These are phyloP conservation scores for Lippia alba DNA, from an alignment of 305 asterid genomes.

Conservation along the genomic window DNA sequence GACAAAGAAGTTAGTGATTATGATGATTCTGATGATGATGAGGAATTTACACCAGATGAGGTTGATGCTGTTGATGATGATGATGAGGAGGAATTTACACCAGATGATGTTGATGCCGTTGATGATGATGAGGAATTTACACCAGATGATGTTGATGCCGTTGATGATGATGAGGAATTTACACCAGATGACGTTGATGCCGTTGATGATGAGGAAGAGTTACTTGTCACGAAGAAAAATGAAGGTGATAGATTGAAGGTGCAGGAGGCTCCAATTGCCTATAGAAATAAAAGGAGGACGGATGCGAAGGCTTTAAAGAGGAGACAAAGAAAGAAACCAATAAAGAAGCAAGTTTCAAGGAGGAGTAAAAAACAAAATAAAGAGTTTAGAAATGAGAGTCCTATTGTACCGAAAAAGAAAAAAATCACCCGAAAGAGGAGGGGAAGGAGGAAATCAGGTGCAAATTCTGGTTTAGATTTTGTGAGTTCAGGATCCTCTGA, in stretches of 20 bases:
- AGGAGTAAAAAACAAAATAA: slow-evolving; percentile 34
- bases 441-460: slow-evolving; percentile 41
- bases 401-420: slow-evolving; percentile 36
- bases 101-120: slow-evolving; percentile 41
- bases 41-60: slow-evolving; percentile 51
- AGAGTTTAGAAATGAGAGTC: slow-evolving; percentile 32
- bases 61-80: slow-evolving; percentile 41
- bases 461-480: slow-evolving; percentile 59
- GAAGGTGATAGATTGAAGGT: slow-evolving; percentile 26
- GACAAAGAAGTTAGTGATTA: slow-evolving; percentile 37
- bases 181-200: slow-evolving; percentile 46
- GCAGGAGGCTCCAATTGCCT: slow-evolving; percentile 36
- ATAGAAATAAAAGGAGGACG: slow-evolving; percentile 44
- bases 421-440: slow-evolving; percentile 38
- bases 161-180: slow-evolving; percentile 51
- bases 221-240: slow-evolving; percentile 32
- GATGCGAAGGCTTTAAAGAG: slow-evolving; percentile 41
- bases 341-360: slow-evolving; percentile 30
- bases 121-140: slow-evolving; percentile 54
- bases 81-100: slow-evolving; percentile 54
- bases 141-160: slow-evolving; percentile 44
- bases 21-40: slow-evolving; percentile 43
- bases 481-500: slow-evolving; percentile 57
- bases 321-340: slow-evolving; percentile 40
- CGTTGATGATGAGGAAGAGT: slow-evolving; percentile 45